Evolutionary conservation across 2,329 filamentous ascomycete genomes (phyloP).

Genomic region (Xylaria sp.): DNA sequence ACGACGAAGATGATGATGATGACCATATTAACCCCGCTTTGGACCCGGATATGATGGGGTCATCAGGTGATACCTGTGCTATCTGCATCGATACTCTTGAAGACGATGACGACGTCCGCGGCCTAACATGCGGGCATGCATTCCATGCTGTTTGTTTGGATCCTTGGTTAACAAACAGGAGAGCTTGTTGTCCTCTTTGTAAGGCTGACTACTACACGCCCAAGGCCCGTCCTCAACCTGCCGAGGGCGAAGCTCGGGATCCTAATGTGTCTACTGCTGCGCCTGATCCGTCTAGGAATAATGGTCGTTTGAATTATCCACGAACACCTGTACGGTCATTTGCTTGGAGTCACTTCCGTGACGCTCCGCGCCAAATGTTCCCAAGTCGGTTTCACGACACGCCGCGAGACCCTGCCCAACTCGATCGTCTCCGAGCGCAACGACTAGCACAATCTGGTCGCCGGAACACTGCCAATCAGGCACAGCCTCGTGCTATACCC

Average conservation of each 20-base stretch:
- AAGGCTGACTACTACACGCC: constrained; percentile 98
- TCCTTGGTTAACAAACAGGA: constrained; percentile 92
- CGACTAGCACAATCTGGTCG: constrained; percentile 18
- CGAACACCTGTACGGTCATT: constrained; percentile 54
- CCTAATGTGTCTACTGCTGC: constrained; percentile 42
- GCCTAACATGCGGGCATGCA: constrained; percentile 94
- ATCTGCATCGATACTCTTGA: constrained; percentile 96
- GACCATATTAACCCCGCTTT: constrained; percentile 85
- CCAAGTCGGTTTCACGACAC: constrained; percentile 40
- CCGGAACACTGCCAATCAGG: constrained; percentile 22
- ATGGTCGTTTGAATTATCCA: constrained; percentile 61
- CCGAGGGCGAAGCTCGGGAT: constrained; percentile 53
- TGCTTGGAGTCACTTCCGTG: constrained; percentile 49
- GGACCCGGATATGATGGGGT: constrained; percentile 80
- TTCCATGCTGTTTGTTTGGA: constrained; percentile 97
- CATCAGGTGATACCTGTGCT: constrained; percentile 91
- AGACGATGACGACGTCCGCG: constrained; percentile 94
- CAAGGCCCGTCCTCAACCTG: constrained; percentile 75
- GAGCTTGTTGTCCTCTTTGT: constrained; percentile 96
- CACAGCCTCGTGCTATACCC: constrained; percentile 14
- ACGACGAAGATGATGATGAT: constrained; percentile 75
- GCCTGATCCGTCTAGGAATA: constrained; percentile 51
- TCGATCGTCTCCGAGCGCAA: constrained; percentile 31
- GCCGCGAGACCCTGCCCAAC: constrained; percentile 27
- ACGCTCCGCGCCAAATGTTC: constrained; percentile 46